Evolutionary conservation across 371 early-diverging fungal species (phyloP).

Genomic region (Mucor racemosus): DNA sequence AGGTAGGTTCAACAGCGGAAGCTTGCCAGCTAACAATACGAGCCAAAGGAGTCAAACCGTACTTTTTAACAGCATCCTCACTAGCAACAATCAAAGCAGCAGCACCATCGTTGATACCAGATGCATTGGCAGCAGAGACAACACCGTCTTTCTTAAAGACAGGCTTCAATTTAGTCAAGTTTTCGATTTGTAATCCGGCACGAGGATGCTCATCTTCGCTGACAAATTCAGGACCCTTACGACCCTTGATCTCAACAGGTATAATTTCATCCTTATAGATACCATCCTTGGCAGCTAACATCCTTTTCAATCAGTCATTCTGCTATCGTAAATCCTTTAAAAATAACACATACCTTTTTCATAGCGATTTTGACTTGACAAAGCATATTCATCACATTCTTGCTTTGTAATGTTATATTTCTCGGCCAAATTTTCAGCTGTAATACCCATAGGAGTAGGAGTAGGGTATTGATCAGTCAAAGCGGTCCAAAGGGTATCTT

Average conservation of each 20-base stretch:
- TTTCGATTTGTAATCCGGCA: conserved; percentile 79
- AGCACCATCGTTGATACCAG: conserved; percentile 97
- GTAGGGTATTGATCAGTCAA: conserved; percentile 89
- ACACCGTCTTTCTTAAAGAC: conserved; percentile 93
- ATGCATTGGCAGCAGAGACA: conserved; percentile 95
- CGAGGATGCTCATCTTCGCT: conserved; percentile 92
- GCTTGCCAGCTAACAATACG: conserved; percentile 87
- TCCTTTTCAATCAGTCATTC: background rate
- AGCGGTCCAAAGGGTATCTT: conserved; percentile 87
- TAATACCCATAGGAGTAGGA: conserved; percentile 93
- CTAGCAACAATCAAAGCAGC: conserved; percentile 89
- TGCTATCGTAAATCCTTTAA: background rate
- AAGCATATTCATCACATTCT: conserved; percentile 89
- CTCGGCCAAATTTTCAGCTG: conserved; percentile 93
- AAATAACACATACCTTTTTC: conserved; percentile 59
- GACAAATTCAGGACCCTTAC: conserved; percentile 70
- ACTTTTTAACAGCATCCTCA: conserved; percentile 83
- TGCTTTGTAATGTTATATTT: conserved; percentile 82
- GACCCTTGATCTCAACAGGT: conserved; percentile 85
- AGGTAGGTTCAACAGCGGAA: conserved; percentile 82
- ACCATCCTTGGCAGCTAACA: conserved; percentile 60
- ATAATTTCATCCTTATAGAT: conserved; percentile 83
- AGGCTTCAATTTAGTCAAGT: conserved; percentile 78
- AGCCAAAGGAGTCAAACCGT: conserved; percentile 84
- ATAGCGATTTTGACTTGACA: conserved; percentile 85